Percentiles rank a stretch among this genome's conserved stretches.
These are phyloP conservation scores for Naumovozyma dairenensis DNA, from an alignment of 805 yeast species.

Conservation along the genomic window DNA sequence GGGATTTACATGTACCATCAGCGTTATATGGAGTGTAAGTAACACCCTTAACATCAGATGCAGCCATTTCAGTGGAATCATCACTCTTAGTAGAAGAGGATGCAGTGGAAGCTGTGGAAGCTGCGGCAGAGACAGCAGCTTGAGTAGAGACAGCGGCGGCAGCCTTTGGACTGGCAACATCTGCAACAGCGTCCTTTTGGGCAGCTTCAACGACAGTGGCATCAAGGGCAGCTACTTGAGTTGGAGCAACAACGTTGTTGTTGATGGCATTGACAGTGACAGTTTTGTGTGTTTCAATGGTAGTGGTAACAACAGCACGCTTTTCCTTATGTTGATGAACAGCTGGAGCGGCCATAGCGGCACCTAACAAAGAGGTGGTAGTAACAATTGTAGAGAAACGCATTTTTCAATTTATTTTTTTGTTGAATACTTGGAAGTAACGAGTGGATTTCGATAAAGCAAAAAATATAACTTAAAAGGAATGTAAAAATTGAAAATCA, in stretches of 20 bases:
- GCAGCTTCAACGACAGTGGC: constrained; percentile 14
- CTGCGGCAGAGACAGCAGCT: constrained; percentile 25
- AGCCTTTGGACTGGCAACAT: constrained; percentile 20
- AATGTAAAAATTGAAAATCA: too few relatives aligned
- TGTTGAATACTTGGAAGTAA: background rate
- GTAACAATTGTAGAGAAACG: constrained; percentile 40
- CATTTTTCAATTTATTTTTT: constrained; percentile 26
- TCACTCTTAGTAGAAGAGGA: constrained; percentile 27
- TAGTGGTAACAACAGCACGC: constrained; percentile 40
- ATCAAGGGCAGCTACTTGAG: constrained; percentile 22
- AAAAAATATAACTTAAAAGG: background rate
- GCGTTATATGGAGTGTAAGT: constrained; percentile 74
- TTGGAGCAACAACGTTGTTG: constrained; percentile 11
- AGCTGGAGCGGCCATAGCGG: constrained; percentile 51
- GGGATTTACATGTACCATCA: constrained; percentile 59
- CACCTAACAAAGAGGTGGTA: constrained; percentile 40
- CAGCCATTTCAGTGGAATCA: constrained; percentile 22
- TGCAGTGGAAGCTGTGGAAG: constrained; percentile 29
- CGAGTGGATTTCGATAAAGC: background rate
- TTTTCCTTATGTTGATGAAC: constrained; percentile 43
- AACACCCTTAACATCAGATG: constrained; percentile 55
- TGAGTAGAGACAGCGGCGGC: constrained; percentile 22
- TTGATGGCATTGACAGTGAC: constrained; percentile 25
- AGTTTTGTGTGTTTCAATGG: constrained; percentile 37
- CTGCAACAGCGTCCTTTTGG: constrained; percentile 20